Conservation (phyloP, 2,329 filamentous ascomycete genomes). For the Penicillium sp. region DNA sequence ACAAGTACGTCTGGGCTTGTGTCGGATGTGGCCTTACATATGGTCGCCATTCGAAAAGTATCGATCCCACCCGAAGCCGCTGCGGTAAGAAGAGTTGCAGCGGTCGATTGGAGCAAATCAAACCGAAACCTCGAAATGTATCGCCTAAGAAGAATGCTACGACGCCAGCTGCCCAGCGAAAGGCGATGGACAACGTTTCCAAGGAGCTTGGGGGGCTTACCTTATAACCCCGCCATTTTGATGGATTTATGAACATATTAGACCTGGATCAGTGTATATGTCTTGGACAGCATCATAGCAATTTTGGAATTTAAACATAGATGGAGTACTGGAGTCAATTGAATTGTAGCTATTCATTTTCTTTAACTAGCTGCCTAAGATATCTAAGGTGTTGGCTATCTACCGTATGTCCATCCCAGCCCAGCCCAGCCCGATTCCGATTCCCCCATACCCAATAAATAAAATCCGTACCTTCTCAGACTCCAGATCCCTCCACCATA, state of each 20-base stretch:
- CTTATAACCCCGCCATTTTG: slow-evolving; percentile 4
- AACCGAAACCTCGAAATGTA: slow-evolving; percentile 69
- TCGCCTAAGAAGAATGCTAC: slow-evolving; percentile 30
- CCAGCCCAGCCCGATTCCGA: too few species aligned
- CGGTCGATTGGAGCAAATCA: slow-evolving; percentile 72
- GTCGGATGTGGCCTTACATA: slow-evolving; percentile 70
- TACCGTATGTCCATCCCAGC: neutral
- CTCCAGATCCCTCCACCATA: neutral
- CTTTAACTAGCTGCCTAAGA: slow-evolving; percentile 11
- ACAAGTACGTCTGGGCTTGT: slow-evolving; percentile 89
- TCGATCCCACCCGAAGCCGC: slow-evolving; percentile 71
- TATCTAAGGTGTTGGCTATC: neutral
- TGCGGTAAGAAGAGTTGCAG: slow-evolving; percentile 75
- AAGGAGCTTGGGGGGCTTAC: slow-evolving; percentile 11
- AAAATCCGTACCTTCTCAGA: neutral
- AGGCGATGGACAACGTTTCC: slow-evolving; percentile 11
- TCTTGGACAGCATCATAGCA: neutral
- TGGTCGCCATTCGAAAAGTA: slow-evolving; percentile 83
- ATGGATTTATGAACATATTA: neutral
- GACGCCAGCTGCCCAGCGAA: slow-evolving; percentile 7
- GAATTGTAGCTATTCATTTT: slow-evolving; percentile 1
- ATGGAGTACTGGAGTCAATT: neutral
- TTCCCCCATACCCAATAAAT: neutral
- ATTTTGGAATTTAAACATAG: neutral
- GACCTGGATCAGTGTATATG: neutral